Evolutionary conservation across 2,329 filamentous ascomycete genomes (phyloP), one percentile per base, ranked within the genome.

Genomic region (Hymenoscyphus repandus): DNA sequence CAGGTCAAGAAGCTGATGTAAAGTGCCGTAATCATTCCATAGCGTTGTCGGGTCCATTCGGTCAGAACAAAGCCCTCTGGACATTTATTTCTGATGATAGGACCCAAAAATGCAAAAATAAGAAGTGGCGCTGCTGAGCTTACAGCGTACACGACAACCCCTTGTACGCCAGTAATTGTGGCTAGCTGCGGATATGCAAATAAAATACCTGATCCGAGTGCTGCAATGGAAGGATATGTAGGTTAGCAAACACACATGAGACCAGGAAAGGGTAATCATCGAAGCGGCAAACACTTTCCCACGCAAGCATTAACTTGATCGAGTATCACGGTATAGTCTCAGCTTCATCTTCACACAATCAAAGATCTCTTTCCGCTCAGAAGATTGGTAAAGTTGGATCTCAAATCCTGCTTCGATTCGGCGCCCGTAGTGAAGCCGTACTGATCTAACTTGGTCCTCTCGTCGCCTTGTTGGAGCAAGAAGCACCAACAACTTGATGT

Each of bases 301-400:
- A 92, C 88, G 88, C 88, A 93, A 93, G 88, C 86, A 90, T 92
- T 93, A 92, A 88, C 88, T 93, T 93, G 88, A 88, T 93, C 88
- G 88, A 92, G 88, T 92, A 84, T 73, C 76, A 91, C 88, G 88
- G 88, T 93, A 82, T 86, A 84, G 85, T 92, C 88, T 93, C 88
- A 92, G 88, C 88, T 81, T 90, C 80, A 74, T 80, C 65, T 59
- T 38, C 31, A 50, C 57, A 58, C 45, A 40, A 55, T 30, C 54
- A 52, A 42, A 55, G 43, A 62, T 64, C 58, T 62, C 59, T 62
- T 44, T 45, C 46, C 55, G 33, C 27, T 32, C 17, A 22, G 7
- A 31, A 41, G 17, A 20, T 34, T n/a, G 22, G 11, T 56, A 57
- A 68, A 76, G 80, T 74, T 82, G 76, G 78, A 83, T 79, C 69